A percentile compares a stretch with the other conserved stretches of the same genome.
Evolutionary conservation across 2,329 filamentous ascomycete species (phyloP).

Genomic region (Verticillium zaregamsianum): DNA sequence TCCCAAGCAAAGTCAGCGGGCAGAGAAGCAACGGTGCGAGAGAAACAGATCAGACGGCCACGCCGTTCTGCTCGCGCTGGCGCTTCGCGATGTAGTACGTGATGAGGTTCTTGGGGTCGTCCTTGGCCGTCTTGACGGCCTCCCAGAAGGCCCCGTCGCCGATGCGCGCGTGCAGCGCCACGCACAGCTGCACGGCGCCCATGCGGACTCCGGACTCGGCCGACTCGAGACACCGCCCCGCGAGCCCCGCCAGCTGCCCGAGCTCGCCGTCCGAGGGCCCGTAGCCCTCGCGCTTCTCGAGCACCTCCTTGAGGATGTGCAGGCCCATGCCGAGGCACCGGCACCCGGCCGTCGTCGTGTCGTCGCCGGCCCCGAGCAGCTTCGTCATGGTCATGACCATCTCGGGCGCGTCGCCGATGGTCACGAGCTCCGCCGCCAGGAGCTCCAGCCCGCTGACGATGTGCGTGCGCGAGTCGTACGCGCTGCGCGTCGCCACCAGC

Average conservation of each 20-base stretch:
- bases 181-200: conserved; percentile 76
- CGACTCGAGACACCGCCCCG: conserved; percentile 55
- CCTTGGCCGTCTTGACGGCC: conserved; percentile 57
- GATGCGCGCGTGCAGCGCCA: conserved; percentile 61
- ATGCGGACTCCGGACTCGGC: conserved; percentile 61
- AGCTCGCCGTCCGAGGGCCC: conserved; percentile 48
- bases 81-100: conserved; percentile 77
- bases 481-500: conserved; percentile 59
- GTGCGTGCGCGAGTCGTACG: conserved; percentile 65
- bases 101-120: conserved; percentile 71
- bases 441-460: conserved; percentile 72
- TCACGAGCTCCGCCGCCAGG: conserved; percentile 67
- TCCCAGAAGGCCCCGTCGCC: conserved; percentile 65
- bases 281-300: conserved; percentile 46
- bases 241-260: conserved; percentile 43
- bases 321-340: conserved; percentile 59
- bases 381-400: conserved; percentile 51
- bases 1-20: too few relatives aligned
- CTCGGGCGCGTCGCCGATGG: conserved; percentile 59
- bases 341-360: conserved; percentile 38
- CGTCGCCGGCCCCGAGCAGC: conserved; percentile 41
- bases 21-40: too few relatives aligned
- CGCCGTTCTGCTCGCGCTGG: conserved; percentile 45
- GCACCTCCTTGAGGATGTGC: conserved; percentile 56
- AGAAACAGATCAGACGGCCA: neutral